Base-by-base conservation (phyloP, 179 eudicot species). In the Silene coronaria region DNA sequence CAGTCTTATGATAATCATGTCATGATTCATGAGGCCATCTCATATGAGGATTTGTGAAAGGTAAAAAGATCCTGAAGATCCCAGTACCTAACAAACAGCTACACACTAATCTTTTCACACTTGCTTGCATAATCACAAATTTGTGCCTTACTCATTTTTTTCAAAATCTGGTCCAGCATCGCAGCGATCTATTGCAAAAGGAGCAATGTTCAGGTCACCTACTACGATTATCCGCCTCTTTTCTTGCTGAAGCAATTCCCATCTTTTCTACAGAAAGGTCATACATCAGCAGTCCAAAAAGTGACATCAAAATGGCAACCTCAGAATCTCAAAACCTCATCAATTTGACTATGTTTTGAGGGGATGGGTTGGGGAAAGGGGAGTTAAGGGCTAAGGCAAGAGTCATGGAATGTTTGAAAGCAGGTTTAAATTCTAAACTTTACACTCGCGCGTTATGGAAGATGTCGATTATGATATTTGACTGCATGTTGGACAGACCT, bases 151-250 rank as follows among this genome's bases (percentile, higher is more conserved):
- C 98, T 89, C 87, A 79, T 94, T 92, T 72, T 89, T 85, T 78
- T 90, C 97, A 79, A 92, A 94, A 76, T 92, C 96, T 17, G 93
- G 90, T 51, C 87, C 88, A 46, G 98, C 96, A 34, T 94, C 93
- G 79, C 98, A 94, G 58, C 96, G 89, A 86, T 94, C 98, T 55
- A 90, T 81, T 53, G 91, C 82, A 78, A 88, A 85, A 73, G 98
- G 98, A 69, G 97, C 92, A 83, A 94, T 89, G 75, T 94, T 94
- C 78, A 94, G 86, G 84, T 94, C 98, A 72, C 98, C 98, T 45
- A 94, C 96, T 27, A 92, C 88, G 30, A 89, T 55, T 61, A 94
- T 79, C 83, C 96, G 89, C 71, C 91, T 84, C 82, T 91, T 91
- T 82, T 86, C 88, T 75, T 74, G 80, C 72, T 84, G 84, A 75